Evolutionary conservation across 805 yeast genomes (phyloP), one percentile per base, ranked within the genome.

Genomic region (Tetrapisispora namnaoensis): DNA sequence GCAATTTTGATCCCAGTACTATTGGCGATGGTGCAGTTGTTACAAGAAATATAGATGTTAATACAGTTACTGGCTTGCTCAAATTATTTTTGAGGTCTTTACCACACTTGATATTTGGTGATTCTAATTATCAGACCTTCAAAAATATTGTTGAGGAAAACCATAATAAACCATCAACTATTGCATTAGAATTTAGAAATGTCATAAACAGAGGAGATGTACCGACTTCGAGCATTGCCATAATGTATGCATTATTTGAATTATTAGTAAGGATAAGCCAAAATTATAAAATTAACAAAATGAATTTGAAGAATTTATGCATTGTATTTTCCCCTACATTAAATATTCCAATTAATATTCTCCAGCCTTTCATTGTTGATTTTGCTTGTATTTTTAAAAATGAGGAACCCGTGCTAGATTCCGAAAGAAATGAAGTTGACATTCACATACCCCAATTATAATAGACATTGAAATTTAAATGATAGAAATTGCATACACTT

Each of bases 241-340:
- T 84, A 17, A 70, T 88, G 58, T 77, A 69, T 54, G 80, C 78
- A 13, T 66, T 90, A 17, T 80, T 87, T 62, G 78, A 76, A 50
- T 80, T 86, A 53, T 69, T 91, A 63, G 70, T 75, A 24, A 76
- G 79, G 50, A 86, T 90, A 44, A 74, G 82, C 44, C 72, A 76
- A 41, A 75, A 82, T 55, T 75, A 73, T 52, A 76, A 76, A n/a
- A 67, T 70, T 50, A 91, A 90, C 68, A 81, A 88, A 64, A 91
- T 91, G 98, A 85, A 83, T 50, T 68, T 86, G 50, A 73, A 84
- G 54, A 91, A 93, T 59, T 68, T 80, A 47, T 80, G 87, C 58
- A 86, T 86, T 61, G 91, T 86, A 4, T 85, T 86, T 60, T 84
- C 87, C 4, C 93, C 95, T 2, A 86, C 95, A 0, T 70, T 86